Base-by-base conservation (phyloP, 2,329 filamentous ascomycete species). In the Xylaria sp. region DNA sequence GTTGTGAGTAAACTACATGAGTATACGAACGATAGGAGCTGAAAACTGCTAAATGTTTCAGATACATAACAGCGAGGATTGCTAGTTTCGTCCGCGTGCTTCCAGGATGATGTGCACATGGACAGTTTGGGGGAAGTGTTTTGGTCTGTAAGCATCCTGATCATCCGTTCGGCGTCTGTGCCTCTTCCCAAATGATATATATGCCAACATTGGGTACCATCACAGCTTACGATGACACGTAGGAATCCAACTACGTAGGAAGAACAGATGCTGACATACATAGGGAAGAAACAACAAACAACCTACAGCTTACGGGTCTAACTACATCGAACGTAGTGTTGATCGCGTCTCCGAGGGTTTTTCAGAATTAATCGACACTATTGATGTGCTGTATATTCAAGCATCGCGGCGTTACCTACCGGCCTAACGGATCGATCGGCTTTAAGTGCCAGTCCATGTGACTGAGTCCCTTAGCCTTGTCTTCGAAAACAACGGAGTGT, bases 201-300 rank as follows among this genome's bases (percentile, higher is more conserved):
- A 49, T 39, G 4, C 20, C n/a, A 56, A 3, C n/a, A 25, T 57
- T 33, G 31, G 41, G 23, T 23, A 49, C 28, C 12, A 25, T 48
- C 13, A 20, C 20, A 23, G 41, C 39, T 62, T 56, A n/a, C 6
- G 12, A 49, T n/a, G 41, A 49, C 36, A 28, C 13, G 52, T 20
- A 23, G 3, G 31, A 56, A 23, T 39, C 52, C 31, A 56, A 36
- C 39, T 31, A 5, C 7, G 23, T 15, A 20, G 12, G 33, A 33
- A 49, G n/a, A 36, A 7, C 13, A 43, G 15, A 55, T 46, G 60
- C 60, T 62, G 39, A 62, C 49, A 33, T 31, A 31, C 36, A 55
- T 54, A 31, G 23, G 9, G 4, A 23, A 55, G n/a, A 41, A 51
- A 41, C 10, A 25, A 25, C 61, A 25, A 18, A 39, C 28, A 15